Base-by-base conservation (phyloP, 306 rosid species). In the Castanospermum australe region DNA sequence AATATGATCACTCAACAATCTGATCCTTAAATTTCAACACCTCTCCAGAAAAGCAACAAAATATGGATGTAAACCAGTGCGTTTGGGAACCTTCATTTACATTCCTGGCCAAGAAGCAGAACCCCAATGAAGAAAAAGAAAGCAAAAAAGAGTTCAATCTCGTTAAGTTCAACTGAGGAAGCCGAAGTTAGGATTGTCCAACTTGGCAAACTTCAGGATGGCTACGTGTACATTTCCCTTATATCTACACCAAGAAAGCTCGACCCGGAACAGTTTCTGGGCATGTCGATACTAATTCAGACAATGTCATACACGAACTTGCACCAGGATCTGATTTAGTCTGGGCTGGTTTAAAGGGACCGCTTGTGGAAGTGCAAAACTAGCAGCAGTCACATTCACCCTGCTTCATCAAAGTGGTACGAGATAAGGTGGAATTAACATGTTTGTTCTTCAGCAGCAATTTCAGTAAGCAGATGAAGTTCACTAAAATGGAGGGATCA, bases 381-480 rank as follows among this genome's bases (percentile, higher is more conserved):
- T 67, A 48, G 74, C 67, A 71, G 76, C 78, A 28, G 72, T 15
- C 61, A 33, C 78, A 75, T 42, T 72, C n/a, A 73, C 42, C 89
- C 91, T 85, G 88, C 77, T 68, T 79, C 81, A 83, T 71, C 73
- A 57, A 55, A 83, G 32, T 45, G 36, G 59, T 32, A 33, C 22
- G 6, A 42, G 82, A 61, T 48, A 55, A n/a, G 21, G 44, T 28
- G 35, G 44, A 71, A 70, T 2, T 61, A 28, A 4, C 8, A 5
- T 13, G 63, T 48, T 71, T 28, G n/a, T 57, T 67, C 44, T 17
- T 55, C 36, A 35, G 55, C 54, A 64, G 44, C 66, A 35, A 21
- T 13, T 33, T 69, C 33, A 59, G 14, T 22, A 78, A 73, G 20
- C 8, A 12, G 21, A 55, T 73, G 54, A 38, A 47, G 12, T 35